Base-by-base conservation (phyloP, 192 early-diverging fungal species). In the Coemansia sp. region DNA sequence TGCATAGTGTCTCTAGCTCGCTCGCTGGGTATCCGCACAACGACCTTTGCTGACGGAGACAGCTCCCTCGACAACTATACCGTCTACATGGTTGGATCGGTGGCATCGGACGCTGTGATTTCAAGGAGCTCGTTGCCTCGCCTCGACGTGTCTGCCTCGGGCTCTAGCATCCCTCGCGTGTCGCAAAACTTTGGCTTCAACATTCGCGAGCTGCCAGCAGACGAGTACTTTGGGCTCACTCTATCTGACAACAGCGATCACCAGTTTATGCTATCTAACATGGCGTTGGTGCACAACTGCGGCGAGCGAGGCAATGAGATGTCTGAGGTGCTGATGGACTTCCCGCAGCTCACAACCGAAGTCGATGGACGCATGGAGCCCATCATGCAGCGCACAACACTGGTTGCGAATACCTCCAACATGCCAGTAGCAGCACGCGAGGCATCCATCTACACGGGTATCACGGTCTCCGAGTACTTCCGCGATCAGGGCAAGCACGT, bases 341-440 rank as follows among this genome's bases (percentile, higher is more conserved):
- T 99, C 90, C 92, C 94, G 13, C 84, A 95, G 88, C 85, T 99
- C 40, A 92, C 91, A 1, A 97, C 96, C 63, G 93, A 94, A 67
- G 85, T 97, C 34, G 91, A 97, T 34, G 98, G 95, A 33, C 92
- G 94, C 54, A 87, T 98, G 77, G 98, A 99, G 81, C 93, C 96
- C 24, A 99, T 99, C 75, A 99, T 99, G 98, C 93, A 98, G 89
- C 93, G 98, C 78, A 99, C 98, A 16, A 95, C 97, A 27, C 89
- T 99, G 34, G 95, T 99, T 8, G 98, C 98, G 51, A 99, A 99
- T 85, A 99, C 98, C 27, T 98, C 97, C 78, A 99, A 99, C 89
- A 99, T 99, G 98, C 98, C 98, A 70, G 98, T 99, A 41, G 95
- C 98, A 69, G 98, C 98, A 66, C 95, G 98, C 83, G 98, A 99